A percentile compares a stretch with the other conserved stretches of the same genome.
Evolutionary conservation across 331 rosid species (phyloP).

Genomic region (Acacia concinna): DNA sequence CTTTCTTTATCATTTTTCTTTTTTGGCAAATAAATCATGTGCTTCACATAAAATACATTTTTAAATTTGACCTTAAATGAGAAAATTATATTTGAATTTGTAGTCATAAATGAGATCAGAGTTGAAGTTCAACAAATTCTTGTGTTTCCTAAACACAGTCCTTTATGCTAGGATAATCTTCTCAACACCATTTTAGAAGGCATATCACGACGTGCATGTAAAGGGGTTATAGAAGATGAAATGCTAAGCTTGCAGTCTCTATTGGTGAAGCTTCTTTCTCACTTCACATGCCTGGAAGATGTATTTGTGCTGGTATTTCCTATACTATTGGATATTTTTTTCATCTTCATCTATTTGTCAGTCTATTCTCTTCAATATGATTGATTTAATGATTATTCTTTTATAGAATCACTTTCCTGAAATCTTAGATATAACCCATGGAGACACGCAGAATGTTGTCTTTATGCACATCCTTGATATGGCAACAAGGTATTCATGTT

Average conservation of each 20-base stretch:
- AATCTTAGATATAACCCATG: slow-evolving; percentile 69
- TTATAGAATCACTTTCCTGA: slow-evolving; percentile 76
- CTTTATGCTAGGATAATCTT: slow-evolving; percentile 63
- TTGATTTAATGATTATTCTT: slow-evolving; percentile 35
- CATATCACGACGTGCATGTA: slow-evolving; percentile 53
- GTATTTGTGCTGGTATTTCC: slow-evolving; percentile 65
- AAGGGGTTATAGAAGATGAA: slow-evolving; percentile 59
- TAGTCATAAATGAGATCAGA: neutral
- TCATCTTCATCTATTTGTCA: neutral
- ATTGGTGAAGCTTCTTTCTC: slow-evolving; percentile 75
- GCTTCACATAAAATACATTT: neutral
- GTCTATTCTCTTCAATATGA: slow-evolving; percentile 18
- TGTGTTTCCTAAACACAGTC: slow-evolving; percentile 27
- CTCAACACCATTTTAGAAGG: slow-evolving; percentile 71
- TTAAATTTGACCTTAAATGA: neutral
- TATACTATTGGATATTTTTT: slow-evolving; percentile 7
- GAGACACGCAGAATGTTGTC: slow-evolving; percentile 62
- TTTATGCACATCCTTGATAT: slow-evolving; percentile 75
- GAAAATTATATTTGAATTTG: neutral
- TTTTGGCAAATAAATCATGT: neutral
- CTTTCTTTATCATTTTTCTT: neutral
- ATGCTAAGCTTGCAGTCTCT: slow-evolving; percentile 79
- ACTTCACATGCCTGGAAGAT: slow-evolving; percentile 59
- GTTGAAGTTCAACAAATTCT: neutral
- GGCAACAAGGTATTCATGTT: slow-evolving; percentile 62